Evolutionary conservation across 345 rosid species (phyloP).

Genomic region (Dipteronia dyeriana): DNA sequence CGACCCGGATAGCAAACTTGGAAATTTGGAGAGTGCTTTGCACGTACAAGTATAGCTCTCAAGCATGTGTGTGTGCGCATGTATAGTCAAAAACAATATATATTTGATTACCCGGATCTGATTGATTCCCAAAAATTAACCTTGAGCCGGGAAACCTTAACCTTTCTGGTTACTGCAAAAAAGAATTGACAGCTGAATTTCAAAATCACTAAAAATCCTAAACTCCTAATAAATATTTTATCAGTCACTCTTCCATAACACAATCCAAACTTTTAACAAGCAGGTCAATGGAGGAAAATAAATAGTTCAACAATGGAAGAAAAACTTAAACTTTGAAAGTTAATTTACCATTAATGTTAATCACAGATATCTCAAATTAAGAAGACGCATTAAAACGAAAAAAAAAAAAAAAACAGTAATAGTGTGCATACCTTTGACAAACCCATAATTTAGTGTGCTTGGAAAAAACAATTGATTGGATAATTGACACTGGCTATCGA

Average conservation of each 20-base stretch:
- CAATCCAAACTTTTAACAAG: background rate
- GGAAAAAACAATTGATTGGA: constrained; percentile 25
- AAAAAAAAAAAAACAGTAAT: background rate
- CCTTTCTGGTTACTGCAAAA: constrained; percentile 59
- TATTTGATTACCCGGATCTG: constrained; percentile 63
- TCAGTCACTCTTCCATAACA: background rate
- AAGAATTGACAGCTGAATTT: background rate
- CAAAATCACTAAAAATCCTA: background rate
- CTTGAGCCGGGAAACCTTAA: constrained; percentile 52
- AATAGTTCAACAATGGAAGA: background rate
- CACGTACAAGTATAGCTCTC: background rate
- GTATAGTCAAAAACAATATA: background rate
- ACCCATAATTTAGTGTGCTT: constrained; percentile 13
- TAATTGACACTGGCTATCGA: constrained; percentile 18
- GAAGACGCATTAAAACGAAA: background rate
- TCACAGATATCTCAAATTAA: background rate
- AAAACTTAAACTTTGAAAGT: too few relatives aligned
- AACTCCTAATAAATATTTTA: background rate
- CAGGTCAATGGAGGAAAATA: background rate
- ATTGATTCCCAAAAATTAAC: constrained; percentile 84
- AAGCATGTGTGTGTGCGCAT: background rate
- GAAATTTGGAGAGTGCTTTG: background rate
- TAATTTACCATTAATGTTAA: background rate
- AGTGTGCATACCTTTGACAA: constrained; percentile 26
- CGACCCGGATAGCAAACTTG: background rate